Evolutionary conservation across 176 grass and related monocot species (phyloP).

Genomic region (Rhynchospora pubera): DNA sequence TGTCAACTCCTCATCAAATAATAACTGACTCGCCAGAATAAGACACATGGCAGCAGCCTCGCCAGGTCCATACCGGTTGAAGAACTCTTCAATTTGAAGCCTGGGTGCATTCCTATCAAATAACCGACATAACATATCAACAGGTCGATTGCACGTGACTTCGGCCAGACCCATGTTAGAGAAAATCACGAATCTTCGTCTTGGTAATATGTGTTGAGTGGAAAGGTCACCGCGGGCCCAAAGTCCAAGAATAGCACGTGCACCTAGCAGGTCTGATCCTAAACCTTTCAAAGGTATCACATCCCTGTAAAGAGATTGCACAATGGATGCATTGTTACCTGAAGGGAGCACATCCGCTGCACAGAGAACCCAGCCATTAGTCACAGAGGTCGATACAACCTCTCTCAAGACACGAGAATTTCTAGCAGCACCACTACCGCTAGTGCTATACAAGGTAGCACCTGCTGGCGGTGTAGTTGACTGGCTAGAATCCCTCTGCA

Average conservation of each 20-base stretch:
- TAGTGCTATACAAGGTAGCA: slow-evolving; percentile 50
- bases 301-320: slow-evolving; percentile 82
- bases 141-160: slow-evolving; percentile 80
- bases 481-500: slow-evolving; percentile 74
- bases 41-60: slow-evolving; percentile 97
- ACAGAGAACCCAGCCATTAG: slow-evolving; percentile 90
- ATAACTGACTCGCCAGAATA: slow-evolving; percentile 76
- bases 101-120: slow-evolving; percentile 71
- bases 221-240: slow-evolving; percentile 89
- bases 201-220: slow-evolving; percentile 89
- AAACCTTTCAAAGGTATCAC: slow-evolving; percentile 60
- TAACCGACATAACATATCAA: slow-evolving; percentile 88
- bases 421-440: slow-evolving; percentile 39
- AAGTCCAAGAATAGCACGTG: slow-evolving; percentile 41
- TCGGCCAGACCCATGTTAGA: slow-evolving; percentile 93
- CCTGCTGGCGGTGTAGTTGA: slow-evolving; percentile 57
- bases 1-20: slow-evolving; percentile 66
- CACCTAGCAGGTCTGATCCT: slow-evolving; percentile 45
- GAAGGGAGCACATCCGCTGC: slow-evolving; percentile 73
- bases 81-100: slow-evolving; percentile 83
- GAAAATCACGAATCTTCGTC: slow-evolving; percentile 83
- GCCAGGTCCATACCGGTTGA: slow-evolving; percentile 81
- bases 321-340: slow-evolving; percentile 48
- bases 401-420: slow-evolving; percentile 65
- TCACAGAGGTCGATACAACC: slow-evolving; percentile 72